phyloP scores from a whole-genome alignment of 768 basidiomycete species.

The Paxillus rubicundulus region DNA sequence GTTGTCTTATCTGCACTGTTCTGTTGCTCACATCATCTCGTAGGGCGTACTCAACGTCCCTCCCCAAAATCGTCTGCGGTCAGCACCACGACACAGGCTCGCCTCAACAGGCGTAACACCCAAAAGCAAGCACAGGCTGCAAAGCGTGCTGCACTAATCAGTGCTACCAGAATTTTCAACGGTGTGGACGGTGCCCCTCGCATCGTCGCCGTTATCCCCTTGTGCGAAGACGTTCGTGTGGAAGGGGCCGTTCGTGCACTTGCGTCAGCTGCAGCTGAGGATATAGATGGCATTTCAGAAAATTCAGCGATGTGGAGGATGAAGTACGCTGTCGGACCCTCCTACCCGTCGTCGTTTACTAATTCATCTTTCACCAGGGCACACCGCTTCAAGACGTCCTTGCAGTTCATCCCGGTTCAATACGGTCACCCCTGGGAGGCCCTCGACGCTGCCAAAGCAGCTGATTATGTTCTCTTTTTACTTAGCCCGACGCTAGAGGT shows the following conservation, averaged over 20 bases:
- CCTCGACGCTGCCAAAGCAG: conserved; percentile 81
- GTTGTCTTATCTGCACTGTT: neutral
- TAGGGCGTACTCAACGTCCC: conserved; percentile 58
- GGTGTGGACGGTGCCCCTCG: conserved; percentile 79
- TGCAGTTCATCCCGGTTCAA: conserved; percentile 81
- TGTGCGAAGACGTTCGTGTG: conserved; percentile 64
- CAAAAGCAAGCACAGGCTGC: conserved; percentile 78
- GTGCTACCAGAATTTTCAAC: conserved; percentile 73
- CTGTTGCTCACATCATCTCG: neutral
- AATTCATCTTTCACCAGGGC: conserved; percentile 46
- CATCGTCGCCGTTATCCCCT: conserved; percentile 84
- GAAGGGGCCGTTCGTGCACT: conserved; percentile 53
- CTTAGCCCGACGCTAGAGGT: conserved; percentile 85
- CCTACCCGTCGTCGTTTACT: neutral
- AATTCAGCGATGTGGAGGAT: conserved; percentile 51
- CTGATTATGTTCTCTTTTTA: conserved; percentile 87
- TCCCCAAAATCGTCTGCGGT: conserved; percentile 51
- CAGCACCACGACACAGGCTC: conserved; percentile 61
- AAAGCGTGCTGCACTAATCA: conserved; percentile 67
- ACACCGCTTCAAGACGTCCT: conserved; percentile 85
- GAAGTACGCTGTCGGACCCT: conserved; percentile 44
- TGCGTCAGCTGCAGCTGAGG: conserved; percentile 52
- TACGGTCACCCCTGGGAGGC: conserved; percentile 72
- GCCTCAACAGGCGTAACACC: conserved; percentile 76
- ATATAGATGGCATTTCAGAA: conserved; percentile 8